These are phyloP conservation scores for Solanum lycopersicoides DNA, from an alignment of 257 asterid species.

Conservation along the genomic window DNA sequence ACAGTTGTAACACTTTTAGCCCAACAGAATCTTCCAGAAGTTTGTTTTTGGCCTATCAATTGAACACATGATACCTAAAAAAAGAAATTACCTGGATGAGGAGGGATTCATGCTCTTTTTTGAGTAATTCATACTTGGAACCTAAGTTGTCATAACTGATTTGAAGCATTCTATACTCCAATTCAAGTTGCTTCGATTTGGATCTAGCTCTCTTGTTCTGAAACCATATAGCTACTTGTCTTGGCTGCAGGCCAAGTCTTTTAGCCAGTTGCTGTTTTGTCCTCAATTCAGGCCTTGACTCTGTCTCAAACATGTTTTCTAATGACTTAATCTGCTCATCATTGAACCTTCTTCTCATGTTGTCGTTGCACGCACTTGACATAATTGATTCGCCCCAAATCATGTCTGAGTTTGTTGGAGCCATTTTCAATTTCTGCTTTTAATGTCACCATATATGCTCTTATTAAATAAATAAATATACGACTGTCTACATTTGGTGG, in stretches of 20 bases:
- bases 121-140: constrained; percentile 39
- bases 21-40: background rate
- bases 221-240: constrained; percentile 90
- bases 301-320: constrained; percentile 51
- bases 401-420: background rate
- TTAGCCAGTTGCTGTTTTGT: constrained; percentile 63
- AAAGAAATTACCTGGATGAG: constrained; percentile 38
- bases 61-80: background rate
- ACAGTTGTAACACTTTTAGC: background rate
- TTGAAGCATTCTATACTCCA: constrained; percentile 40
- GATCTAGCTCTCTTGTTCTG: constrained; percentile 68
- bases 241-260: constrained; percentile 66
- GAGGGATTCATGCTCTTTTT: constrained; percentile 51
- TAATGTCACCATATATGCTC: background rate
- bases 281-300: constrained; percentile 60
- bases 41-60: background rate
- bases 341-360: constrained; percentile 42
- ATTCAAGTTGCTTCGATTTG: constrained; percentile 59
- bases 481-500: background rate
- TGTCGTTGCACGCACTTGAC: constrained; percentile 18
- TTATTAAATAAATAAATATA: background rate
- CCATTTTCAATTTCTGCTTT: background rate
- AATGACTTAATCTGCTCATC: constrained; percentile 61
- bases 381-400: background rate
- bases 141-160: constrained; percentile 38